phyloP scores from a whole-genome alignment of 495 filamentous ascomycete genomes.

The Pyrenula massariospora region DNA sequence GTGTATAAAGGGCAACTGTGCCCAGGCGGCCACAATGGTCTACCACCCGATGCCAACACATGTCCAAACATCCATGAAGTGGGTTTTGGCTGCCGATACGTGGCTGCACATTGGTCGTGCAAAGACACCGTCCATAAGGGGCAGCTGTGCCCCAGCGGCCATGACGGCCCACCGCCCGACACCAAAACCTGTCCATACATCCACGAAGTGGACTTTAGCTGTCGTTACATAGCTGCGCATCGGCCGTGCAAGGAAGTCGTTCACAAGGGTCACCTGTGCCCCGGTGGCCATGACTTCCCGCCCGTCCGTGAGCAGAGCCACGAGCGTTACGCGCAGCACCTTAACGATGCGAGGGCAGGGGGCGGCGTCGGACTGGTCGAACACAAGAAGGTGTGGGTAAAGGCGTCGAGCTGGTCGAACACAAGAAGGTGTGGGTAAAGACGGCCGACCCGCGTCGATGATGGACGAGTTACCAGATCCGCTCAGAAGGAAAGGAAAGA shows the following conservation, averaged over 20 bases:
- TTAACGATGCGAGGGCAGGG: not conserved
- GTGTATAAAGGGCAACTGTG: too few relatives aligned
- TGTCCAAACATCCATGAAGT: not conserved
- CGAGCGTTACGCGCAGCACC: not conserved
- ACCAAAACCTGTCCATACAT: not conserved
- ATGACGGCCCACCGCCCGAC: too few relatives aligned
- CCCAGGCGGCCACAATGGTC: too few relatives aligned
- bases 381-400: not conserved
- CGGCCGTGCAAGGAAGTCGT: not conserved
- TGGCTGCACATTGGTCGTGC: too few relatives aligned
- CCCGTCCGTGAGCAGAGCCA: not conserved
- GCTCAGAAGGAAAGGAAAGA: too few relatives aligned
- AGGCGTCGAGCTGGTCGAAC: not conserved
- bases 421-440: not conserved
- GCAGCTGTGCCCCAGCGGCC: too few relatives aligned
- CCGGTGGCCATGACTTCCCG: not conserved
- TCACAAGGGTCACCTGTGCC: not conserved
- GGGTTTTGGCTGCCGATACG: not conserved
- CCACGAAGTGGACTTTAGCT: not conserved
- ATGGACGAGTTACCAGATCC: too few relatives aligned
- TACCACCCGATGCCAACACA: too few relatives aligned
- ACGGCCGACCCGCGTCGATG: too few relatives aligned
- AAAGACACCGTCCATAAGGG: too few relatives aligned
- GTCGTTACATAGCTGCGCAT: not conserved
- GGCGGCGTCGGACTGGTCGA: not conserved